These are phyloP conservation scores for Xylaria curta DNA, from an alignment of 495 filamentous ascomycete genomes.

Conservation along the genomic window DNA sequence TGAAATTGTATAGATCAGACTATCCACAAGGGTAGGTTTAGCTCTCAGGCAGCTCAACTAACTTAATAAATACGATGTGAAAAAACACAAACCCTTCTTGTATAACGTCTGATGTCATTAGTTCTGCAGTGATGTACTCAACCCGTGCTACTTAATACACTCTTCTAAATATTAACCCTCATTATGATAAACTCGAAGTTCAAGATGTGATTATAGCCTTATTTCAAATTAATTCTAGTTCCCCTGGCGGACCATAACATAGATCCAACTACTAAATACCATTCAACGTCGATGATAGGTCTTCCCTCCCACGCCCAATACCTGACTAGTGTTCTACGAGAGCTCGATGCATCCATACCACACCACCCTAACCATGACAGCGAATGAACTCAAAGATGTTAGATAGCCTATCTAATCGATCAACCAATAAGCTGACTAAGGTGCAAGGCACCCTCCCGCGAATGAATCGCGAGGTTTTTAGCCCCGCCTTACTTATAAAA, in stretches of 20 bases:
- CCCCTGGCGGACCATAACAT: background rate
- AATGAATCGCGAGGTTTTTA: background rate
- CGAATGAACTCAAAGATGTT: background rate
- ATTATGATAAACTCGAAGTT: background rate
- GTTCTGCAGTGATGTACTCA: background rate
- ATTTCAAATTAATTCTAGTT: background rate
- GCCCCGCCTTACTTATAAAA: constrained; percentile 5
- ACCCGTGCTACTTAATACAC: background rate
- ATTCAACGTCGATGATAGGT: background rate
- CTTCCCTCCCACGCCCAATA: background rate
- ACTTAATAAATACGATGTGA: background rate
- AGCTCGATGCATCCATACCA: background rate
- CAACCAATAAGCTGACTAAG: background rate
- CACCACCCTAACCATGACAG: background rate
- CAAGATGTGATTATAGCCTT: background rate
- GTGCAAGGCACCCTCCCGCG: background rate
- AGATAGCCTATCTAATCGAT: background rate
- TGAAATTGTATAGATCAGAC: background rate
- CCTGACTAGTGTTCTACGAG: background rate
- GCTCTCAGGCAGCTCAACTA: background rate
- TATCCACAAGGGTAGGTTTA: background rate
- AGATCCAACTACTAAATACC: background rate
- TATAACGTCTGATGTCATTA: background rate
- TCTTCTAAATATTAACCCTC: background rate
- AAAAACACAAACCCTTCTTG: background rate